A percentile compares a stretch with the other conserved stretches of the same genome.
phyloP scores from a whole-genome alignment of 2,329 filamentous ascomycete genomes.

The Venturia pyrina region DNA sequence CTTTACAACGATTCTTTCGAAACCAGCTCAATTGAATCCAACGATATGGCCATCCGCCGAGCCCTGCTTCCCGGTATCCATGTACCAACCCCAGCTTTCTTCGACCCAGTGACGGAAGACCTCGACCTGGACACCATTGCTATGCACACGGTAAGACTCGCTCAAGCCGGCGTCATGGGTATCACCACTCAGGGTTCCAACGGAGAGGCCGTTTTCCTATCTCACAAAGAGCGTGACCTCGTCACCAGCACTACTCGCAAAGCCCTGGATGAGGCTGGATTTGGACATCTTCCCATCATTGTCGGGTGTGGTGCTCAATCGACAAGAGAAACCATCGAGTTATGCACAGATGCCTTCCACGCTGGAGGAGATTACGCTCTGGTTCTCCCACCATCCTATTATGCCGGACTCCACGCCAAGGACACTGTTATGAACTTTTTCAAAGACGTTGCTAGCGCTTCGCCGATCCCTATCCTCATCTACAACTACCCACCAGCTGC shows the following conservation, averaged over 20 bases:
- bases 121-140: constrained; percentile 31
- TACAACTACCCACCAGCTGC: constrained; percentile 62
- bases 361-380: constrained; percentile 67
- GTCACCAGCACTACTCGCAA: constrained; percentile 61
- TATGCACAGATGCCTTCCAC: constrained; percentile 58
- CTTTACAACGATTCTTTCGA: constrained; percentile 26
- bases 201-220: constrained; percentile 71
- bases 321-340: constrained; percentile 59
- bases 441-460: constrained; percentile 50
- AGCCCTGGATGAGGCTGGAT: constrained; percentile 58
- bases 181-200: constrained; percentile 73
- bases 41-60: constrained; percentile 24
- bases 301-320: constrained; percentile 68
- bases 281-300: constrained; percentile 57
- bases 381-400: constrained; percentile 68
- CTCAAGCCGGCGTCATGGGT: constrained; percentile 59
- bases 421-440: constrained; percentile 55
- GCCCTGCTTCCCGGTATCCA: constrained; percentile 32
- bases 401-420: constrained; percentile 54
- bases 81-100: constrained; percentile 35
- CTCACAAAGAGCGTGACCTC: constrained; percentile 56
- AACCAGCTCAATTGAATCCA: constrained; percentile 27
- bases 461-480: constrained; percentile 55
- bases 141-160: constrained; percentile 54
- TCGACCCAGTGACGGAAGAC: constrained; percentile 30